Evolutionary conservation across 225 moss, liverwort and hornwort genomes (phyloP), one percentile per base, ranked within the genome.

Genomic region (Pseudisothecium myosuroides): DNA sequence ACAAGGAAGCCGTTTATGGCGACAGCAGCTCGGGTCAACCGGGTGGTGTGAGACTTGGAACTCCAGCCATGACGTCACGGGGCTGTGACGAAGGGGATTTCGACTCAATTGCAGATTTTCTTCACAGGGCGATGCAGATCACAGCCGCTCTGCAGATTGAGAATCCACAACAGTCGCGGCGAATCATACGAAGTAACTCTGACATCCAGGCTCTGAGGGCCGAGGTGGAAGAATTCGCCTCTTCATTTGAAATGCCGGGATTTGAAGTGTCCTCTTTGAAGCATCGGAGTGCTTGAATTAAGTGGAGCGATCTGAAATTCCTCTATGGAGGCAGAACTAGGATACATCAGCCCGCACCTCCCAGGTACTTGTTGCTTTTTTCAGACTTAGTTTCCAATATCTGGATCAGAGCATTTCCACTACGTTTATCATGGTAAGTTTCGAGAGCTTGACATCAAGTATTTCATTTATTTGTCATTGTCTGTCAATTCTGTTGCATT

Each of bases 161-260:
- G 90, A 90, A 95, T 91, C 65, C 86, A 37, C 36, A 91, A 83
- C 72, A 95, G 93, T 85, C 83, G 82, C 96, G 87, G 86, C 93
- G 90, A 56, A 88, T 96, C 50, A 39, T 95, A 36, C 74, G 86
- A 58, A 87, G 81, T 50, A 96, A 95, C 83, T 85, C 86, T 76
- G 97, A 96, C 39, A 93, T 98, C 59, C 45, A 91, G 84, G 92
- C 92, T 86, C 90, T 97, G 71, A 92, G 95, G 68, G 84, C 87
- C 41, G 91, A 87, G 74, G 93, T 96, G 58, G 96, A 98, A 91
- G 95, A 96, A 67, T 98, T 98, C 72, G 96, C 97, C 36, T 88
- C 93, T 36, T 90, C 90, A 17, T 96, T 98, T 86, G 97, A 97
- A 71, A 98, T 98, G 96, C 97, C 98, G 6, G 98, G 97, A 67